Evolutionary conservation across 2,329 filamentous ascomycete genomes (phyloP), one percentile per base, ranked within the genome.

Genomic region (Xylariales sp.): DNA sequence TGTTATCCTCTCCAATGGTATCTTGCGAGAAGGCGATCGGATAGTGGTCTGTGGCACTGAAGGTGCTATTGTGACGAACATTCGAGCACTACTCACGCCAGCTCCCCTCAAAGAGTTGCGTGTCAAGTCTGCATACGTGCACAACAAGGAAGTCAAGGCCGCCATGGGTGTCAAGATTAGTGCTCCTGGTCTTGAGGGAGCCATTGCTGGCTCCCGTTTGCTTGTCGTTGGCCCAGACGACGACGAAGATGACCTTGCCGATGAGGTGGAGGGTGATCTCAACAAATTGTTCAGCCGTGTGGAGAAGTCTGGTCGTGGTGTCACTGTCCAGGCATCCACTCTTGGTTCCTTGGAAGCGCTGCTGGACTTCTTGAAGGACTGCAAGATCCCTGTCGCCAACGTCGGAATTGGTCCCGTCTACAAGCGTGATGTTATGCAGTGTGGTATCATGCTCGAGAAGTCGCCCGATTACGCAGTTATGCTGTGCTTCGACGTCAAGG

Each of bases 401-500:
- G 95, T 98, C 46, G 91, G 88, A 42, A 97, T 98, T 55, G 93
- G 93, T 33, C 93, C 93, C 3, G 91, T 98, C 27, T 97, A 87
- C 78, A 96, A 96, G 74, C 88, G 93, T 55, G 93, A 98, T 65
- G 87, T 98, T 38, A 93, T 97, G 78, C 90, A 83, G 81, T 76
- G 88, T 70, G 90, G 88, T 56, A 85, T 88, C 51, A 98, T 98
- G 93, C 63, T 97, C 55, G 93, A 98, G 66, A 97, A 96, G 70
- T 78, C 83, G 13, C 88, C 88, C 49, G 90, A 98, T 59, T 94
- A 83, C 52, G 93, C 93, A n/a, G 88, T 97, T 60, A 98, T 98
- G 93, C 81, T 98, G 35, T 97, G 93, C 63, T 98, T 98, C 75
- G 94, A 98, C 62, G 93, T 98, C 67, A 97, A 96, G 71, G 88